phyloP scores from a whole-genome alignment of 352 stramenopile species.

The Globisporangium nodosum region DNA sequence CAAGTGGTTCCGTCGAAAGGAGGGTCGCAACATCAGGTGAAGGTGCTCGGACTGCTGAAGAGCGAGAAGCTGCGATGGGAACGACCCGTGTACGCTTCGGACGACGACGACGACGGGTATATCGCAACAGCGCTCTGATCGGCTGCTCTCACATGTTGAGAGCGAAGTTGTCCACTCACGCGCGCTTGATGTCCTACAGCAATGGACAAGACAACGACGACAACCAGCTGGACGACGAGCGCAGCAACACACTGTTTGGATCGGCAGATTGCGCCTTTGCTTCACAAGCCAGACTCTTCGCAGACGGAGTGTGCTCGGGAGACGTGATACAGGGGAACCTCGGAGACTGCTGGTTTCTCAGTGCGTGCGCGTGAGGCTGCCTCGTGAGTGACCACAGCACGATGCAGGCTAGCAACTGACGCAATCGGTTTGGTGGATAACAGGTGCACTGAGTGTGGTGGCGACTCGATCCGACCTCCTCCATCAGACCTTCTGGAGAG shows the following conservation, averaged over 20 bases:
- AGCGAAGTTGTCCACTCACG: no score
- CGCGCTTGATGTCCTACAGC: background rate
- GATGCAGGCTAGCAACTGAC: background rate
- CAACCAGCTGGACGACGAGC: slow-evolving; percentile 25
- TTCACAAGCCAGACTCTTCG: slow-evolving; percentile 64
- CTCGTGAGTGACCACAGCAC: no score
- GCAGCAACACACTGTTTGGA: slow-evolving; percentile 12
- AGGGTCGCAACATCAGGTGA: slow-evolving; percentile 67
- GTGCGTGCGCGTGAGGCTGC: slow-evolving; percentile 22
- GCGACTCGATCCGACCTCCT: slow-evolving; percentile 78
- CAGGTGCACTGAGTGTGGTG: slow-evolving; percentile 84
- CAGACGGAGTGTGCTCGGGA: slow-evolving; percentile 62
- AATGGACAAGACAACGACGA: slow-evolving; percentile 20
- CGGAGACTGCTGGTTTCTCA: slow-evolving; percentile 92
- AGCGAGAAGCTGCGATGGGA: slow-evolving; percentile 79
- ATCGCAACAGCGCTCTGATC: no score
- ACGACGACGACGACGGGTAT: slow-evolving; percentile 21
- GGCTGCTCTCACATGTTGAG: no score
- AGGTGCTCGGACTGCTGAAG: slow-evolving; percentile 64
- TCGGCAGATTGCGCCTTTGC: slow-evolving; percentile 44
- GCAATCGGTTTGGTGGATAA: background rate
- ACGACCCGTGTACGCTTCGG: slow-evolving; percentile 47
- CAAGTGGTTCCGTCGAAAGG: slow-evolving; percentile 52
- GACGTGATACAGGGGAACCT: slow-evolving; percentile 89
- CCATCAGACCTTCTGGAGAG: slow-evolving; percentile 75